Evolutionary conservation across 164 flowering plant species (phyloP), one percentile per base, ranked within the genome.

Genomic region (Stephania yunnanensis): DNA sequence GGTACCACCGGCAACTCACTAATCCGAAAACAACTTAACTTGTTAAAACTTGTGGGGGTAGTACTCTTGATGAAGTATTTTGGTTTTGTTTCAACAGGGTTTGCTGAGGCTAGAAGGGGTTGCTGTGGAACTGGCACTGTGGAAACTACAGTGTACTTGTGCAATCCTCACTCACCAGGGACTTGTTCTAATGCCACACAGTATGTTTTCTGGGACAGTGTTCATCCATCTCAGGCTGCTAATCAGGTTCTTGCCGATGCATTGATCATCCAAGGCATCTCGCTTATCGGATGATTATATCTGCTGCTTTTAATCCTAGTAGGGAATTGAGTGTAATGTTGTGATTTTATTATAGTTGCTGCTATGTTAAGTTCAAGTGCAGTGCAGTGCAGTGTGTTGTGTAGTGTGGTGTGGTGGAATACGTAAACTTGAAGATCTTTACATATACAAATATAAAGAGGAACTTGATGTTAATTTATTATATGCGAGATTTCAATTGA

Each of bases 171-270:
- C 78, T 86, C 98, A 0, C 70, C 78, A 9, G 98, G 99, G 48
- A 95, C 99, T 31, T 95, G 98, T 64, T 52, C 80, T 9, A 94
- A 95, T 78, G 98, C 99, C 11, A 87, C 90, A 7, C 83, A 89
- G 69, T 92, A 89, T 69, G 97, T 93, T 75, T 95, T 95, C 77
- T 95, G 90, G 89, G 99, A 95, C 84, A 83, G 87, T 70, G 97
- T 95, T 36, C 99, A 95, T 80, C 99, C 97, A n/a, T 89, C 97
- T 69, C 83, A 94, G 71, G 97, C 95, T 30, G 90, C 99, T 19
- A 94, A 96, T 76, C 89, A 87, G 75, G 80, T 91, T 72, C 91
- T 96, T 25, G 94, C 98, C 0, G 91, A 92, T 77, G 22, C 90
- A 25, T 81, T 95, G 79, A 66, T 95, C 53, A 0, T 65, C n/a